Conservation (phyloP, 106 monocot genomes). For the Dioscorea alata region DNA sequence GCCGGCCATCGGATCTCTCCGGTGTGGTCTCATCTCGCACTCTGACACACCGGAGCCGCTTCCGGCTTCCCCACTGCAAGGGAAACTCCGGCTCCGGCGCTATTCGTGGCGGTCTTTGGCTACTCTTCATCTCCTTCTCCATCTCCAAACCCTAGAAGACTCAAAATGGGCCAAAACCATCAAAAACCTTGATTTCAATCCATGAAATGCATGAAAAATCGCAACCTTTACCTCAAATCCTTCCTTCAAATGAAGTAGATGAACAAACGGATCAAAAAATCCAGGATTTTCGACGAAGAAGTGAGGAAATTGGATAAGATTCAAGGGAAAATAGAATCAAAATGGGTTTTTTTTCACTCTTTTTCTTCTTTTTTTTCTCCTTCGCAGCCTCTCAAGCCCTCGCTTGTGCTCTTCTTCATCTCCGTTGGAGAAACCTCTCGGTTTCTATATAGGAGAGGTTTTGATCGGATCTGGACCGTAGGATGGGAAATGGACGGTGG, state of each 20-base stretch:
- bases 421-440: neutral
- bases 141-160: conserved; percentile 1
- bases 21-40: conserved; percentile 25
- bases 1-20: conserved; percentile 33
- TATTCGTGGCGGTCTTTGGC: conserved; percentile 1
- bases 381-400: neutral
- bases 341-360: neutral
- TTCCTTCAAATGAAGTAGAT: neutral
- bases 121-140: conserved; percentile 20
- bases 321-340: neutral
- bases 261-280: neutral
- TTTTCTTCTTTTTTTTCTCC: neutral
- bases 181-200: neutral
- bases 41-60: conserved; percentile 68
- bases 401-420: neutral
- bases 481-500: neutral
- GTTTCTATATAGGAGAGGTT: neutral
- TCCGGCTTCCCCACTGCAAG: conserved; percentile 72
- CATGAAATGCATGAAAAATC: neutral
- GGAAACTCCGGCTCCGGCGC: conserved; percentile 35
- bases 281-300: neutral
- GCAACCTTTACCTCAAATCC: neutral
- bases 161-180: neutral
- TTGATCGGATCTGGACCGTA: neutral
- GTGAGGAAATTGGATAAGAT: neutral